Evolutionary conservation across 2,329 filamentous ascomycete genomes (phyloP).

Genomic region (Calonectria pteridis): DNA sequence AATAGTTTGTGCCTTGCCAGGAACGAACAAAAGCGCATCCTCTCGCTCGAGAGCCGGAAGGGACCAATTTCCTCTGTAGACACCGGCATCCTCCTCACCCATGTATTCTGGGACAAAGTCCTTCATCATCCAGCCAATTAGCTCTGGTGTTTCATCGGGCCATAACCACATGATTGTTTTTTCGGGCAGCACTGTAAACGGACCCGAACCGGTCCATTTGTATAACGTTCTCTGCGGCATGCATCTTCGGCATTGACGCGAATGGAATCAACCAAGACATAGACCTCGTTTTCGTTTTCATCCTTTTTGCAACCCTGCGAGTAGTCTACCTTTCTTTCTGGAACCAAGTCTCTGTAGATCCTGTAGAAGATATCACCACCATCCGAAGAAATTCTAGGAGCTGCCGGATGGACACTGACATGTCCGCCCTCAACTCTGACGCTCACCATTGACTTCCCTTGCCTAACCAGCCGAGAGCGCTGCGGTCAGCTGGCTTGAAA

Average conservation of each 20-base stretch:
- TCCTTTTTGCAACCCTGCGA: neutral
- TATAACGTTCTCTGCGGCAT: neutral
- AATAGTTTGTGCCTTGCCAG: neutral
- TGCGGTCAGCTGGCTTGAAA: neutral
- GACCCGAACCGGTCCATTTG: neutral
- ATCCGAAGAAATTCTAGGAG: slow-evolving; percentile 4
- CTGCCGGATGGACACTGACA: neutral
- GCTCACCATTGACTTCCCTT: neutral
- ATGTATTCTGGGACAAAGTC: neutral
- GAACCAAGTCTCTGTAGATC: neutral
- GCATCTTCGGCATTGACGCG: neutral
- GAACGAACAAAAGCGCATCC: neutral
- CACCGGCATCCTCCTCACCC: neutral
- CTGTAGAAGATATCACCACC: neutral
- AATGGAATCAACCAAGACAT: neutral
- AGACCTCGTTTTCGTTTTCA: neutral
- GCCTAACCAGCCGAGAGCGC: neutral
- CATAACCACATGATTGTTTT: slow-evolving; percentile 4
- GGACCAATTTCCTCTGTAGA: neutral
- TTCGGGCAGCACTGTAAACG: neutral
- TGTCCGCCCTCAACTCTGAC: neutral
- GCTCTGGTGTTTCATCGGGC: neutral
- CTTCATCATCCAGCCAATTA: neutral
- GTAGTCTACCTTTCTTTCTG: neutral
- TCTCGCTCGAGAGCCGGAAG: neutral